A percentile compares a stretch with the other conserved stretches of the same genome.
phyloP scores from a whole-genome alignment of 495 filamentous ascomycete genomes.

The Achaetomiella virescens region DNA sequence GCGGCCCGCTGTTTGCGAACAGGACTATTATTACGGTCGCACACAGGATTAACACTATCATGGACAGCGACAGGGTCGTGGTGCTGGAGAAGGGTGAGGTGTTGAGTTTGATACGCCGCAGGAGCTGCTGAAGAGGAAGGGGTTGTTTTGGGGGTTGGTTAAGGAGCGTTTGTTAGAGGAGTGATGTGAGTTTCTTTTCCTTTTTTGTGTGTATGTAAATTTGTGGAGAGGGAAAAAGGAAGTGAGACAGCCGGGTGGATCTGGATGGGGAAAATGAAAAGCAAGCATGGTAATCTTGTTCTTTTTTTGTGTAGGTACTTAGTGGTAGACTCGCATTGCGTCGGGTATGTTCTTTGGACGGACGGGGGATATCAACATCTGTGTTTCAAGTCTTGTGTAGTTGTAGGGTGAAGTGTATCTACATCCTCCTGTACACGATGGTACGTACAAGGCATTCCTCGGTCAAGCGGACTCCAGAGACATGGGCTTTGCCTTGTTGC shows the following conservation, averaged over 20 bases:
- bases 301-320: no score
- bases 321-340: no score
- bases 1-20: slow-evolving; percentile 65
- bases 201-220: neutral
- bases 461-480: no score
- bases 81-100: slow-evolving; percentile 64
- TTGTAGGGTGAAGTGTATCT: no score
- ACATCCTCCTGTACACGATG: neutral
- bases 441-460: no score
- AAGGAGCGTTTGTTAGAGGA: slow-evolving; percentile 40
- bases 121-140: slow-evolving; percentile 38
- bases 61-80: slow-evolving; percentile 85
- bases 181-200: neutral
- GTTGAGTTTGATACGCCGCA: slow-evolving; percentile 43
- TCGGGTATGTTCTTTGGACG: no score
- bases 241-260: no score
- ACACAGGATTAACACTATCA: slow-evolving; percentile 94
- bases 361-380: no score
- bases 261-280: no score
- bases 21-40: slow-evolving; percentile 97
- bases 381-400: no score
- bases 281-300: no score
- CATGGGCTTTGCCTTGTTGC: no score
- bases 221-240: neutral
- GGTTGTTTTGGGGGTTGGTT: slow-evolving; percentile 42